A percentile compares a stretch with the other conserved stretches of the same genome.
These are phyloP conservation scores for Raffaelea albimanens DNA, from an alignment of 2,329 filamentous ascomycete species.

Conservation along the genomic window DNA sequence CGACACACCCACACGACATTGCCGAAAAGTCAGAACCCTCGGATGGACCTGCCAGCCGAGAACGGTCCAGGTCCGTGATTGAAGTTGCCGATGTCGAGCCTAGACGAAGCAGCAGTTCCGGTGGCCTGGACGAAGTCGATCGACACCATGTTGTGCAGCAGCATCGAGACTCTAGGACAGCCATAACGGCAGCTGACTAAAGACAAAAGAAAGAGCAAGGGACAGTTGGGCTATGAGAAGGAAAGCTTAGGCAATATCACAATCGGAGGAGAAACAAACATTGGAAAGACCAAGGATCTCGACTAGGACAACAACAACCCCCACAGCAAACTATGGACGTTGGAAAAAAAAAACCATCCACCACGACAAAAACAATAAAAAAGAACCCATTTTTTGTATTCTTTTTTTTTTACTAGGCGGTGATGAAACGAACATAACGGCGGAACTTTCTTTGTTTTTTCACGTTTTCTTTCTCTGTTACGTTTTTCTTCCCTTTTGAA, in stretches of 20 bases:
- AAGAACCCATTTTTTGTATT: too few species aligned
- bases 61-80: constrained; percentile 11
- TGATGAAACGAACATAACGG: too few species aligned
- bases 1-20: too few species aligned
- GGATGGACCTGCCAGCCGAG: background rate
- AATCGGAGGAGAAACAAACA: background rate
- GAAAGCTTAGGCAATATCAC: too few species aligned
- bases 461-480: too few species aligned
- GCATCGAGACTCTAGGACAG: background rate
- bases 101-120: background rate
- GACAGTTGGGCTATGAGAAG: background rate
- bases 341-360: too few species aligned
- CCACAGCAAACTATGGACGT: too few species aligned
- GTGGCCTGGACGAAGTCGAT: background rate
- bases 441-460: too few species aligned
- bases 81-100: constrained; percentile 6
- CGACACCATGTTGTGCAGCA: background rate
- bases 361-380: background rate
- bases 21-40: background rate
- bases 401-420: too few species aligned
- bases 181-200: background rate
- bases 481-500: too few species aligned
- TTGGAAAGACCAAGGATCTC: background rate
- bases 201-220: background rate
- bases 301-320: background rate